Evolutionary conservation across 2,329 filamentous ascomycete genomes (phyloP), one percentile per base, ranked within the genome.

Genomic region (Trichoderma arundinaceum): DNA sequence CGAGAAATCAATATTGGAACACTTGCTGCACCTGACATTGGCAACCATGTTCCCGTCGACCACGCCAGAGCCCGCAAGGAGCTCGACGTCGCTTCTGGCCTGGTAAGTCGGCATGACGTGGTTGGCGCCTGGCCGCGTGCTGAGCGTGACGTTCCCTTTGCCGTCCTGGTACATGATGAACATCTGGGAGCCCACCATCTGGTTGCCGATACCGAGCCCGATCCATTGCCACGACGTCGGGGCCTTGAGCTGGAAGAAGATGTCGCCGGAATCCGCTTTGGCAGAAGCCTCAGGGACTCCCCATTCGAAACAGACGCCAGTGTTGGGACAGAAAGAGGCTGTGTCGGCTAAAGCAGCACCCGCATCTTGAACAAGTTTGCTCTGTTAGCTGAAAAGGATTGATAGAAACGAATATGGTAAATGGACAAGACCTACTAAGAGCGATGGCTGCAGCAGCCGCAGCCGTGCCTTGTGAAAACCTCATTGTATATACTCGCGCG

Each of bases 91-190:
- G 28, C 78, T 77, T 6, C 79, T 75, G 1, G 74, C 70, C 1
- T 76, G 77, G 74, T 84, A 82, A 32, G 75, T 53, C 0, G 88
- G 88, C 77, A 79, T 75, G 41, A 73, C 68, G 68, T 89, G 79
- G 7, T 80, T 80, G 0, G 71, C 76, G 35, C 82, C 85, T 3
- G 74, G 70, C 22, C 88, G 83, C 1, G 86, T 81, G 68, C 86
- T 89, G 61, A 90, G 72, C 1, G 88, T 90, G 28, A 90, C 80
- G 71, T 89, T 89, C 67, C 83, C 83, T 3, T 70, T 69, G 66
- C 85, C 85, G 68, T 87, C 80, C 52, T 84, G 76, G 74, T 90
- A 90, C 69, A 89, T 79, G 71, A 90, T 69, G 72, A 90, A 89
- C 65, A 90, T 88, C 72, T 87, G 83, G 57, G 87, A 74, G 38